Evolutionary conservation across 257 asterid species (phyloP), one percentile per base, ranked within the genome.

Genomic region (Leptodermis oblonga): DNA sequence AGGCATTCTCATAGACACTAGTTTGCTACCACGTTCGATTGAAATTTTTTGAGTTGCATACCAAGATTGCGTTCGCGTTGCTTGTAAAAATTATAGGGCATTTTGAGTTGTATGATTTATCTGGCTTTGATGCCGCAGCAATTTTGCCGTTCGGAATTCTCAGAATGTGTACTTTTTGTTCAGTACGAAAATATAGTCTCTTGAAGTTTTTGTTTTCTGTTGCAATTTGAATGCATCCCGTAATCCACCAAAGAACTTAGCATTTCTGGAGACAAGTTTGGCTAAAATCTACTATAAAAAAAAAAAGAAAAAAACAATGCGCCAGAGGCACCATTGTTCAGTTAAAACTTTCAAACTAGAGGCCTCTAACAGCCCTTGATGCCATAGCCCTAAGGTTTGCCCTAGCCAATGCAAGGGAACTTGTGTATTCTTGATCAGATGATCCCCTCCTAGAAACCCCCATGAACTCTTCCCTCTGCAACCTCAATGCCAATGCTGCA

Each of bases 301-400:
- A n/a, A n/a, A n/a, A n/a, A n/a, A n/a, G n/a, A n/a, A n/a, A n/a
- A n/a, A n/a, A n/a, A n/a, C n/a, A n/a, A n/a, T n/a, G n/a, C 48
- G 33, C 46, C 60, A 48, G 14, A 7, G n/a, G n/a, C n/a, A n/a
- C 0, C 52, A 45, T 45, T 45, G 52, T 45, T 1, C 52, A 45
- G 12, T 45, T 20, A 7, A 45, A 45, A 45, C 51, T 25, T 18
- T 18, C 26, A 13, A 42, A 18, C 56, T 70, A 45, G 61, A 59
- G 58, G 30, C 59, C 62, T 12, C 81, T 78, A 56, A 75, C 52
- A 65, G 95, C 97, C 69, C 97, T 74, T 8, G 97, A 82, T 8
- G 97, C 96, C 96, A 93, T 88, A 12, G 97, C 96, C 82, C 97
- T 78, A 84, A 90, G 82, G 74, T 90, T 93, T 52, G 84, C 96